phyloP scores from a whole-genome alignment of 129 eudicot species.

The Mikania micrantha region DNA sequence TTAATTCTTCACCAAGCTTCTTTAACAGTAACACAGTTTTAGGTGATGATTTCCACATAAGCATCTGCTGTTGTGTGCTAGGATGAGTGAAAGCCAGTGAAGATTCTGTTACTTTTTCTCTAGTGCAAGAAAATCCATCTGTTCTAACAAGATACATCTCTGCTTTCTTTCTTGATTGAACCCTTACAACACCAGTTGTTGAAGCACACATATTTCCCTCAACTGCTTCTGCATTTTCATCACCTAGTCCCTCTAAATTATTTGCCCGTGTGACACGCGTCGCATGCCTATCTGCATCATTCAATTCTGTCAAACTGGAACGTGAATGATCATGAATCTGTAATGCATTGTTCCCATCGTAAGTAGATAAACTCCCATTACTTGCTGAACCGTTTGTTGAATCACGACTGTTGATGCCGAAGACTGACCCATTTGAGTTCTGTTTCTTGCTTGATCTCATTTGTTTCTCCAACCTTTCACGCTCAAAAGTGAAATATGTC shows the following conservation, averaged over 20 bases:
- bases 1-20: constrained; percentile 89
- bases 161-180: constrained; percentile 93
- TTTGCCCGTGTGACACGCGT: constrained; percentile 13
- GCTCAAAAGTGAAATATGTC: constrained; percentile 47
- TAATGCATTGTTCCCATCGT: constrained; percentile 25
- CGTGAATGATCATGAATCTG: constrained; percentile 12
- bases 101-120: constrained; percentile 98
- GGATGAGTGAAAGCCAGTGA: constrained; percentile 97
- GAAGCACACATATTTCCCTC: constrained; percentile 98
- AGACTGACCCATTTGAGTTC: constrained; percentile 22
- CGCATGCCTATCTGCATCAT: constrained; percentile 24
- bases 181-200: constrained; percentile 96
- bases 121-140: constrained; percentile 87
- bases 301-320: constrained; percentile 29
- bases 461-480: constrained; percentile 43
- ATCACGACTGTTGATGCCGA: constrained; percentile 10
- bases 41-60: constrained; percentile 96
- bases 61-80: constrained; percentile 99
- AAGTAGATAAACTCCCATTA: constrained; percentile 24
- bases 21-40: constrained; percentile 79
- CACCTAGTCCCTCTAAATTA: constrained; percentile 21
- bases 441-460: constrained; percentile 30
- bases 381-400: constrained; percentile 38
- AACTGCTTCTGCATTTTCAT: constrained; percentile 43
- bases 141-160: constrained; percentile 98